Base-by-base conservation (phyloP, 2,329 filamentous ascomycete species). In the Hypomyces perniciosus region DNA sequence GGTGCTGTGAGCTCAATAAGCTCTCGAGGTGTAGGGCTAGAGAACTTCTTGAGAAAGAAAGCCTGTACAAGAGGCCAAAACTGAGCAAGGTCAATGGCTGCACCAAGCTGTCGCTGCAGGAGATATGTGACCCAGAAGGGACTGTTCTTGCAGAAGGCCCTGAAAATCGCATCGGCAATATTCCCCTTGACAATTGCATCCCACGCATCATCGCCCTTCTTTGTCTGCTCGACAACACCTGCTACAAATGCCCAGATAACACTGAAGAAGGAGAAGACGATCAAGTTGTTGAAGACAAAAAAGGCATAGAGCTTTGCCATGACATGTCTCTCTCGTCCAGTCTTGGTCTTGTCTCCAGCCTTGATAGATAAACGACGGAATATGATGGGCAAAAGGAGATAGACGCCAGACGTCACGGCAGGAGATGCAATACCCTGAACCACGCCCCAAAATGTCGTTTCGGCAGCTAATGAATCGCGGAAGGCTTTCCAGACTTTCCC, bases 91-190 rank as follows among this genome's bases (percentile, higher is more conserved):
- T 99, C 93, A 46, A 95, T 83, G n/a, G 92, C 88, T 1, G 92
- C 90, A 64, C 92, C 92, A 5, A 97, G 77, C 62, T 96, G 95
- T 41, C 93, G 85, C 72, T 97, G 92, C 48, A 99, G 73, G 13
- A 97, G 78, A 79, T 90, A 97, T 1, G 88, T 91, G 13, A 97
- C 83, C 92, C 92, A 99, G 68, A 95, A 99, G 0, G 87, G 81
- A 1, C 91, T 95, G 50, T 95, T 84, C 28, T 79, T 74, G 72
- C 89, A 95, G 1, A 99, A 75, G 0, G 89, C 80, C n/a, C 75
- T 72, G 65, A 96, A 85, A 40, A 91, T 68, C 29, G 78, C 78
- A 2, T 69, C 59, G 52, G 83, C 84, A 40, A 90, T 78, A 28
- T 88, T 64, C 12, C 80, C 77, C 1, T 84, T 71, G 27, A 80